A percentile compares a stretch with the other conserved stretches of the same genome.
phyloP scores from a whole-genome alignment of 495 filamentous ascomycete genomes.

The Glonium stellatum region DNA sequence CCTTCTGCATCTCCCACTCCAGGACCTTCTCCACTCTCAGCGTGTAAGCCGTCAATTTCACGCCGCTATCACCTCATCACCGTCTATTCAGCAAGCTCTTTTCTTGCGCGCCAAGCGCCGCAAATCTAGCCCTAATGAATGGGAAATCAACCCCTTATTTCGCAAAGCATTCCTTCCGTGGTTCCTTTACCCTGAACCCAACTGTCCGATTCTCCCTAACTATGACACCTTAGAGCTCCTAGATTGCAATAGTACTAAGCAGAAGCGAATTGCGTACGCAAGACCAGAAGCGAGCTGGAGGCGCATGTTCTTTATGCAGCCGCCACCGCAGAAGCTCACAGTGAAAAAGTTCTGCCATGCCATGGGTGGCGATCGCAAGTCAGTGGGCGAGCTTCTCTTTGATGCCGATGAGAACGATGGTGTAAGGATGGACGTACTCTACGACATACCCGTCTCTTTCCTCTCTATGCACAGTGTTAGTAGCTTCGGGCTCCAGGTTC shows the following conservation, averaged over 20 bases:
- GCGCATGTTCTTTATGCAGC: conserved; percentile 14
- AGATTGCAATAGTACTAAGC: not conserved
- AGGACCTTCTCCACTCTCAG: conserved; percentile 18
- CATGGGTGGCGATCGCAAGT: not conserved
- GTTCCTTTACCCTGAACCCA: not conserved
- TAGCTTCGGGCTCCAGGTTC: no score
- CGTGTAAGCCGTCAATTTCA: conserved; percentile 8
- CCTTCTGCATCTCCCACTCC: conserved; percentile 15
- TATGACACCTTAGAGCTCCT: not conserved
- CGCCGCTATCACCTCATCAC: conserved; percentile 5
- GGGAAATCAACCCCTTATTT: conserved; percentile 7
- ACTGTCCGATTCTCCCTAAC: not conserved
- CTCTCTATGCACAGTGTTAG: no score
- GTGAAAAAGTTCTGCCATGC: not conserved
- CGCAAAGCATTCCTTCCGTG: not conserved
- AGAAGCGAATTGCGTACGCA: not conserved
- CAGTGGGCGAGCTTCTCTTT: not conserved
- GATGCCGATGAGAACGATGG: not conserved
- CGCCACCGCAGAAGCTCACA: not conserved
- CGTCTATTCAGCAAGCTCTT: conserved; percentile 11
- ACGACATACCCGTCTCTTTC: no score
- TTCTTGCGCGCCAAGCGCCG: conserved; percentile 9
- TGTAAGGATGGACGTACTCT: not conserved
- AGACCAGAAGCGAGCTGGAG: conserved; percentile 13
- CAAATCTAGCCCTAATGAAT: not conserved